A percentile compares a stretch with the other conserved stretches of the same genome.
phyloP scores from a whole-genome alignment of 2,329 filamentous ascomycete genomes.

The Alternaria novae-zelandiae region DNA sequence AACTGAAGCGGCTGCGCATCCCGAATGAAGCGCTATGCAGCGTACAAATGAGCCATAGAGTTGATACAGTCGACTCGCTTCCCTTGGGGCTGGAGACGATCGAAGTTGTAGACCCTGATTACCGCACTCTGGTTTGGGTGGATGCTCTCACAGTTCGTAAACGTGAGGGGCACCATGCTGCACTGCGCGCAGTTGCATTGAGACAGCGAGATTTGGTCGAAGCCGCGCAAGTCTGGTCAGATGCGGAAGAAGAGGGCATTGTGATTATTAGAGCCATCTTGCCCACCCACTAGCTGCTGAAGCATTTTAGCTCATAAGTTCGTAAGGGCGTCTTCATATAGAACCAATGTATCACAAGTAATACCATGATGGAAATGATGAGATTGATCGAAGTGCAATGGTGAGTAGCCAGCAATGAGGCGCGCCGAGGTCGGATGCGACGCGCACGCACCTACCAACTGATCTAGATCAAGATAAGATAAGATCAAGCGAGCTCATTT shows the following conservation, averaged over 20 bases:
- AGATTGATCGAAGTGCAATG: background rate
- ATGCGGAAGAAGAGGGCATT: background rate
- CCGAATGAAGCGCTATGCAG: background rate
- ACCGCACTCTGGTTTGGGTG: background rate
- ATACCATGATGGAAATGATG: background rate
- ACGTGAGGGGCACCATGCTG: background rate
- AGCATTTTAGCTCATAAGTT: background rate
- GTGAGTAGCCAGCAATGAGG: background rate
- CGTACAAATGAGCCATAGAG: background rate
- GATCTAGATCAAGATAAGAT: slow-evolving; percentile 28
- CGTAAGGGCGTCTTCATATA: background rate
- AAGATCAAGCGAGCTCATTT: slow-evolving; percentile 9
- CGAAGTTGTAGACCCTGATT: background rate
- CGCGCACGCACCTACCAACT: background rate
- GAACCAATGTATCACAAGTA: background rate
- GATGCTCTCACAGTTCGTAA: background rate
- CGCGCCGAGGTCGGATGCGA: background rate
- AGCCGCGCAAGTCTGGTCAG: background rate
- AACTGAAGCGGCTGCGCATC: background rate
- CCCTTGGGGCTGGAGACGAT: background rate
- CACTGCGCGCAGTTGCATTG: background rate
- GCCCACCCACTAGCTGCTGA: background rate
- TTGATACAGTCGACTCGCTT: background rate
- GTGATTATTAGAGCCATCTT: background rate
- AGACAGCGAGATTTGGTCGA: background rate